Evolutionary conservation across 108 stramenopile genomes (phyloP).

Genomic region (Pelagomonas calceolata): DNA sequence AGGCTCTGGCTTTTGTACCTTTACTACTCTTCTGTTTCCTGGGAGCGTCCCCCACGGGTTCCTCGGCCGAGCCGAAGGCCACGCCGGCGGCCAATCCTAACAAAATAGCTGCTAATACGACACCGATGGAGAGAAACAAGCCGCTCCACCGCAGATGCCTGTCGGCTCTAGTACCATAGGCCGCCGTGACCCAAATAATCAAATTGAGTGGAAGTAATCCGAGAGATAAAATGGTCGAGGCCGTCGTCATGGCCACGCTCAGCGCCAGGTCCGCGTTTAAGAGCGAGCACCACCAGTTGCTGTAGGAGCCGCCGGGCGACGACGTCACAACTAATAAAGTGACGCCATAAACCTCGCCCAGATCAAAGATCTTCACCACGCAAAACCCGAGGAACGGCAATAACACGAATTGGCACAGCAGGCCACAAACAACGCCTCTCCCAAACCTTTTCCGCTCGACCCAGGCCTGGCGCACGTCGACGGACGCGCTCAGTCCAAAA

Average conservation of each 20-base stretch:
- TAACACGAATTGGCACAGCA: constrained; percentile 55
- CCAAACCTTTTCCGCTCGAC: background rate
- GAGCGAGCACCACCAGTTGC: constrained; percentile 71
- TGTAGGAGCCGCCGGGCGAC: constrained; percentile 67
- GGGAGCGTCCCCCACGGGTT: too few relatives aligned
- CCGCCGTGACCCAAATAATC: constrained; percentile 50
- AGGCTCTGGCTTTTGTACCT: too few relatives aligned
- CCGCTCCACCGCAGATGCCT: constrained; percentile 51
- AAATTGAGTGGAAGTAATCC: constrained; percentile 65
- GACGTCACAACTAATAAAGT: constrained; percentile 61
- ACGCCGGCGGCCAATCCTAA: constrained; percentile 38
- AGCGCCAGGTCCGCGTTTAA: constrained; percentile 80
- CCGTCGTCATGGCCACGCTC: constrained; percentile 69
- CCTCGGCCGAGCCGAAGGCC: constrained; percentile 19
- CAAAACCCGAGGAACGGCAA: constrained; percentile 68
- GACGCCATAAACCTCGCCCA: constrained; percentile 48
- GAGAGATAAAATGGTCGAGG: constrained; percentile 54
- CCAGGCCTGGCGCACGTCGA: constrained; percentile 29
- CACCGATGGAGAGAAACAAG: constrained; percentile 52
- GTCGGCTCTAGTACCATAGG: constrained; percentile 49
- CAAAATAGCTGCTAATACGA: constrained; percentile 59
- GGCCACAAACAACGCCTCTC: constrained; percentile 6
- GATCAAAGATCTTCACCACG: constrained; percentile 38
- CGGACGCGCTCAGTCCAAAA: constrained; percentile 71
- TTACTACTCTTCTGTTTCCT: background rate